Percentiles rank a stretch among this genome's conserved stretches.
Evolutionary conservation across 2,329 filamentous ascomycete genomes (phyloP).

Genomic region (Orbilia quercus): DNA sequence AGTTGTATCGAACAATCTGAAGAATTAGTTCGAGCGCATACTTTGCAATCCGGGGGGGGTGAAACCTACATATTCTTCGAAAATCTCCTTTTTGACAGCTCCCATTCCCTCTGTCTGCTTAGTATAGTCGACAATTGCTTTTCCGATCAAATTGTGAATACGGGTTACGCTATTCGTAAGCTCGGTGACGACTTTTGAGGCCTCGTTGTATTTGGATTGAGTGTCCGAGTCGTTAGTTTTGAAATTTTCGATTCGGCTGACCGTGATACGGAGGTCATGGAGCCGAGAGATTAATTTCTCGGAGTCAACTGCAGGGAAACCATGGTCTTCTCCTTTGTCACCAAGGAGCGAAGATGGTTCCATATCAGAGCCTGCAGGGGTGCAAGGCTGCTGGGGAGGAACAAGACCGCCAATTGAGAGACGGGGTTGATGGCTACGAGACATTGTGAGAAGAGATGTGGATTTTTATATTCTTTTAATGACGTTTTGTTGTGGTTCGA

Average conservation of each 20-base stretch:
- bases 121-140: constrained; percentile 2
- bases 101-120: not conserved
- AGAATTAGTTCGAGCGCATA: no score
- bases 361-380: constrained; percentile 11
- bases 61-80: constrained; percentile 31
- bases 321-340: not conserved
- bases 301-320: not conserved
- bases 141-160: constrained; percentile 17
- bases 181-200: not conserved
- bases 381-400: constrained; percentile 26
- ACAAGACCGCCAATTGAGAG: constrained; percentile 22
- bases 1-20: constrained; percentile 22
- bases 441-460: not conserved
- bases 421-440: constrained; percentile 5
- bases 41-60: not conserved
- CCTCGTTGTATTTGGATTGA: constrained; percentile 1
- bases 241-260: constrained; percentile 3
- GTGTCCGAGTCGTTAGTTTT: not conserved
- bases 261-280: constrained; percentile 5
- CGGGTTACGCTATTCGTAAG: constrained; percentile 14
- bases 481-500: not conserved
- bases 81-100: not conserved
- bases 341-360: not conserved
- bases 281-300: constrained; percentile 9
- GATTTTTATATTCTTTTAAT: no score